Base-by-base conservation (phyloP, 2,329 filamentous ascomycete genomes). In the Tolypocladium paradoxum region DNA sequence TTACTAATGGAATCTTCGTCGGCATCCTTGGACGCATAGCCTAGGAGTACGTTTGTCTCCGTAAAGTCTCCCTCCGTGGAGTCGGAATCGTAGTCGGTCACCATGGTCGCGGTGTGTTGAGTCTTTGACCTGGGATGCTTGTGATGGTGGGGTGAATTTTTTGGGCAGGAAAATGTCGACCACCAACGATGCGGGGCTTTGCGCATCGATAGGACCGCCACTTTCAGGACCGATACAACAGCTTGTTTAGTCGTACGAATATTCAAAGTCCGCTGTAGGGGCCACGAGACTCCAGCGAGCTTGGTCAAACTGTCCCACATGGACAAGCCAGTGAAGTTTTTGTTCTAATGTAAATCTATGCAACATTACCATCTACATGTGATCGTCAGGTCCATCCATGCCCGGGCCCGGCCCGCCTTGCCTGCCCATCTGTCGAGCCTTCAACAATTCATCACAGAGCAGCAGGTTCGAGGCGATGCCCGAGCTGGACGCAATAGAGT, bases 381-480 rank as follows among this genome's bases (percentile, higher is more conserved):
- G 73, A 66, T 78, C 71, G 62, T 78, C 75, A 43, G 76, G 76
- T 18, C 78, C 81, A 60, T 85, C 82, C 78, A 83, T 84, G 55
- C 81, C 82, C 4, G 81, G 80, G 7, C 82, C 82, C 2, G 82
- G 82, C 24, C 80, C 81, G 38, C 73, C 77, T 70, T 76, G 72
- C 65, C 82, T 76, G 49, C 80, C 86, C 93, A 99, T 99, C 76
- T 99, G 92, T 68, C 93, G 82, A 56, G 93, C 93, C 79, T 99
- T 99, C 64, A 99, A 77, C 76, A 99, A 80, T 78, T 99, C 93
- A 65, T 99, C 93, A 65, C 93, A 99, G 49, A 99, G 80, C 60
- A 99, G 76, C 59, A 99, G 76, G 74, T 99, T 99, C 11, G 89
- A 92, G 6, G 93, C 92, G 65, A 99, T 99, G 58, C 93, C 90